Percentiles rank a stretch among this genome's conserved stretches.
These are phyloP conservation scores for Neurospora sp. DNA, from an alignment of 495 filamentous ascomycete species.

Conservation along the genomic window DNA sequence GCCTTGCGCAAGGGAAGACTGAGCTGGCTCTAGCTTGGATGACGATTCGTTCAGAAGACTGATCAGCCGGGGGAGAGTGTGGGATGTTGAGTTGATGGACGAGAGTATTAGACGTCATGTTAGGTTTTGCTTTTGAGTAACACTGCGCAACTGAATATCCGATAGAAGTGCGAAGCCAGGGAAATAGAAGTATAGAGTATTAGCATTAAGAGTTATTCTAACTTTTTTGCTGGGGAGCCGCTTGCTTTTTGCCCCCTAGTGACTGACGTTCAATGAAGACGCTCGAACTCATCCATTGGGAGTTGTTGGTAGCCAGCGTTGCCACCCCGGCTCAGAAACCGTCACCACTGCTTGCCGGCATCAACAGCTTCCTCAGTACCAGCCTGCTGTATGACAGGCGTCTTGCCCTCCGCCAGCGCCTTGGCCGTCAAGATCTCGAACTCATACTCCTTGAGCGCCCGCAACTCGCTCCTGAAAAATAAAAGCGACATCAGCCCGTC, in stretches of 20 bases:
- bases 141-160: background rate
- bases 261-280: background rate
- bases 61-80: background rate
- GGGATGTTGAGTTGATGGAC: background rate
- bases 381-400: conserved; percentile 6
- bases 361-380: conserved; percentile 15
- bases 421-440: conserved; percentile 79
- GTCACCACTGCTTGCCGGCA: conserved; percentile 2
- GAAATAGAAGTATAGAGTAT: conserved; percentile 7
- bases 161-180: background rate
- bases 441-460: conserved; percentile 84
- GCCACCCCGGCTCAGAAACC: conserved; percentile 1
- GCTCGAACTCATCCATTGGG: background rate
- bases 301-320: background rate
- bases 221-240: background rate
- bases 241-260: background rate
- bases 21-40: conserved; percentile 5
- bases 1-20: conserved; percentile 2
- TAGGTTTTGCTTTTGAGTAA: background rate
- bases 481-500: conserved; percentile 80
- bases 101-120: background rate
- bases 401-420: conserved; percentile 15
- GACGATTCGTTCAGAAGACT: background rate
- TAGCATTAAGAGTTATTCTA: conserved; percentile 5
- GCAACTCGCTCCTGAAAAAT: conserved; percentile 74